A percentile compares a stretch with the other conserved stretches of the same genome.
Conservation (phyloP, 106 monocot genomes). For the Dendrobium huoshanense region DNA sequence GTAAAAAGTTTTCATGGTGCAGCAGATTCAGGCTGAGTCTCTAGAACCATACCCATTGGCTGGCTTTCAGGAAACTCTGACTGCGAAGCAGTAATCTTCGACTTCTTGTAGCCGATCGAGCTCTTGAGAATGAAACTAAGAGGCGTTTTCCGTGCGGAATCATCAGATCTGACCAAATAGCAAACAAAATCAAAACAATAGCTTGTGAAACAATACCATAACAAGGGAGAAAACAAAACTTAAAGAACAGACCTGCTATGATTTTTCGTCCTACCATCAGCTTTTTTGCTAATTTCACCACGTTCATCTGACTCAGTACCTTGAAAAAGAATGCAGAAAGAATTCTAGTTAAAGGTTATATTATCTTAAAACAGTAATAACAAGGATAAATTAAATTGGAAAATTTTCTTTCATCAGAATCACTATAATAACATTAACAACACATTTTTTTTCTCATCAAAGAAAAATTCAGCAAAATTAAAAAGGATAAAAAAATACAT, state of each 20-base stretch:
- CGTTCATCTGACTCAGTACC: neutral
- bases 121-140: conserved; percentile 21
- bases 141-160: neutral
- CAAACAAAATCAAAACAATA: neutral
- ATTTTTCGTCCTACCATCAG: neutral
- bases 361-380: neutral
- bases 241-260: neutral
- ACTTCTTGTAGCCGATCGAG: conserved; percentile 22
- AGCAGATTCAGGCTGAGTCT: conserved; percentile 21
- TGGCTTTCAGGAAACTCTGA: conserved; percentile 18
- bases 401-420: no score
- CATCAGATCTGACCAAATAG: neutral
- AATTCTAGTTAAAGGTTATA: neutral
- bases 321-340: neutral
- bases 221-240: neutral
- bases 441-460: neutral
- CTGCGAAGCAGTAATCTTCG: conserved; percentile 19
- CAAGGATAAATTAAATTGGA: no score
- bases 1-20: neutral
- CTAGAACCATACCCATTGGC: conserved; percentile 15
- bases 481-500: neutral
- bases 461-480: neutral
- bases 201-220: neutral
- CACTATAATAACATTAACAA: neutral
- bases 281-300: neutral